A percentile compares a stretch with the other conserved stretches of the same genome.
Evolutionary conservation across 805 yeast species (phyloP).

Genomic region (Monosporozyma yasuniensis): DNA sequence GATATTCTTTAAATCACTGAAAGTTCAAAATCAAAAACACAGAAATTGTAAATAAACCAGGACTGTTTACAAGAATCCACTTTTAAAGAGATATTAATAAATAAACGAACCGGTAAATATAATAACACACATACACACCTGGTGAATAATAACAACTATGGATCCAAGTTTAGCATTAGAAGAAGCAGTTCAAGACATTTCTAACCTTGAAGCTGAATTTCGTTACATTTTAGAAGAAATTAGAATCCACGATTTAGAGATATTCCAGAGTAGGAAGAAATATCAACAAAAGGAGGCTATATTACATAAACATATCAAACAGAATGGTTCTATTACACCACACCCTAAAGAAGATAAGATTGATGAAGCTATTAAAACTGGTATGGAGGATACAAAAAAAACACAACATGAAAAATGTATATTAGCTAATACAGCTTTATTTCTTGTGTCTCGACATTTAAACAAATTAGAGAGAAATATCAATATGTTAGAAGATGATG

Average conservation of each 20-base stretch:
- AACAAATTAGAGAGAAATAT: constrained; percentile 66
- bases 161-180: constrained; percentile 84
- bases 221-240: constrained; percentile 74
- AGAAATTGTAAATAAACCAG: background rate
- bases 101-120: too few species aligned
- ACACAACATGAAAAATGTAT: constrained; percentile 72
- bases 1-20: background rate
- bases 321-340: constrained; percentile 71
- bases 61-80: background rate
- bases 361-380: constrained; percentile 58
- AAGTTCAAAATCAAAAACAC: background rate
- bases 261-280: constrained; percentile 57
- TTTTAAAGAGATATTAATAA: background rate
- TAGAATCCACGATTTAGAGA: constrained; percentile 54
- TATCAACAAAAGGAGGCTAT: constrained; percentile 67
- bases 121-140: background rate
- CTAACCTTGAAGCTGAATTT: constrained; percentile 83
- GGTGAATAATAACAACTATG: too few species aligned
- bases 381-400: constrained; percentile 47
- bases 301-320: constrained; percentile 71
- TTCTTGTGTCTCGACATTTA: constrained; percentile 66
- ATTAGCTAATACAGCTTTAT: constrained; percentile 76
- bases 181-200: constrained; percentile 60
- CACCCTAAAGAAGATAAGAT: constrained; percentile 73
- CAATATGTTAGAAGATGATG: constrained; percentile 67